These are phyloP conservation scores for Cocos nucifera DNA, from an alignment of 176 grass and related monocot genomes.

Conservation along the genomic window DNA sequence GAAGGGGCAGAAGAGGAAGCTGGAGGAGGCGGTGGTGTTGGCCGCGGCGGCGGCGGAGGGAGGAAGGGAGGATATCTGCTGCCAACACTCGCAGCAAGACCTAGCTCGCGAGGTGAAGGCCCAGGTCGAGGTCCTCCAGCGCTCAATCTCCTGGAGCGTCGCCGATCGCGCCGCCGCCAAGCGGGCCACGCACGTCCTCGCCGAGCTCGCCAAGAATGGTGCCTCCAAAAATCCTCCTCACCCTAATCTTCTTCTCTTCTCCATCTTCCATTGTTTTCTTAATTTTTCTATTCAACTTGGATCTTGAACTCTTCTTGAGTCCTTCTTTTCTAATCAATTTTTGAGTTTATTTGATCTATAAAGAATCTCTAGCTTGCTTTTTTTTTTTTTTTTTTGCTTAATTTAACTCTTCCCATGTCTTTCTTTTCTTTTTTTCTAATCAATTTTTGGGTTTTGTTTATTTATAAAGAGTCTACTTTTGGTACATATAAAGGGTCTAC, in stretches of 20 bases:
- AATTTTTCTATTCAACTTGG: too few species aligned
- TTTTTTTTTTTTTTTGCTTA: too few species aligned
- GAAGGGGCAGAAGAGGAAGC: conserved; percentile 13
- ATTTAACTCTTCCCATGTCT: too few species aligned
- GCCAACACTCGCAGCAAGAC: conserved; percentile 46
- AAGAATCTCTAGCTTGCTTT: too few species aligned
- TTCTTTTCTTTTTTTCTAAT: too few species aligned
- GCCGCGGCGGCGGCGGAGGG: conserved; percentile 20
- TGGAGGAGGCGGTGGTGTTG: not conserved
- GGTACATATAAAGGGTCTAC: too few species aligned
- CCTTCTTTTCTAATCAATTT: too few species aligned
- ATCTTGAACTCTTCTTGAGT: too few species aligned
- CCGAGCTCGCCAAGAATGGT: conserved; percentile 94
- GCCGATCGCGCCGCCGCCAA: conserved; percentile 74
- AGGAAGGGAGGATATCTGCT: conserved; percentile 50
- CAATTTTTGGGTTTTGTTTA: too few species aligned
- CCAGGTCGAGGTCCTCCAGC: conserved; percentile 74
- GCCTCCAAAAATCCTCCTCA: not conserved
- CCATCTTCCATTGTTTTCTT: not conserved
- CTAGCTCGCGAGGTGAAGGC: conserved; percentile 59
- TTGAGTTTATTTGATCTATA: too few species aligned
- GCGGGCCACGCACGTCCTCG: conserved; percentile 72
- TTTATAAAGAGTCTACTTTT: too few species aligned
- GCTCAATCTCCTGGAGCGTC: conserved; percentile 63
- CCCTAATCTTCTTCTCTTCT: conserved; percentile 12